Evolutionary conservation across 2,329 filamentous ascomycete genomes (phyloP), one percentile per base, ranked within the genome.

Genomic region (Exophiala lecanii-corni): DNA sequence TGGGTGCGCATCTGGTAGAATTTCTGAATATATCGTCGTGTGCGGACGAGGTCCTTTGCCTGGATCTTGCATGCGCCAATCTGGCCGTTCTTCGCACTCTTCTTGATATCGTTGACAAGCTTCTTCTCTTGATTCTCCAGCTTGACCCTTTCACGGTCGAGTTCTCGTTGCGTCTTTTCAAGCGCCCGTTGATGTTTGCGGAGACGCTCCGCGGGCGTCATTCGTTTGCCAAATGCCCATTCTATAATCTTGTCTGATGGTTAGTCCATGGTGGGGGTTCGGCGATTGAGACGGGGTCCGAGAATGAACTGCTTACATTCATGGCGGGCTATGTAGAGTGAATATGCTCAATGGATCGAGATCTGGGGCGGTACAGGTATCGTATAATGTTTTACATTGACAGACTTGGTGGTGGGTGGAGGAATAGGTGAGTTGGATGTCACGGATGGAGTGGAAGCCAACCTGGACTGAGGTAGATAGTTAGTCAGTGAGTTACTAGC

Each of bases 101-200:
- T 94, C 74, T 95, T 97, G 71, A 98, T 98, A 62, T 97, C 91
- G 53, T 83, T 77, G 41, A 96, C 84, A 41, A 98, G 75, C 60
- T 94, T 95, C 80, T 96, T 97, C 73, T 98, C 92, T 65, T 98
- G 92, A 62, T 95, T 94, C 72, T 98, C 92, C 21, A 98, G 75
- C 72, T 98, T 98, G 53, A 89, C 82, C 45, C 92, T 79, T 65
- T 96, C 91, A 51, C 94, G 84, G 62, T 98, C 92, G 40, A 98
- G 79, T 66, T 98, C 92, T 56, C 92, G 82, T 61, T 97, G 92
- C 9, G 92, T 94, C 73, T 96, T 95, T 69, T 98, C 92, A 53
- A 98, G 82, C 56, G 92, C 89, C 58, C 92, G 81, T 71, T 97
- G 92, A 68, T 98, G 94, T 75, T 74, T 74, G 56, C 71, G 69